A percentile compares a stretch with the other conserved stretches of the same genome.
These are phyloP conservation scores for Mycothermus thermophilus DNA, from an alignment of 495 filamentous ascomycete genomes.

Conservation along the genomic window DNA sequence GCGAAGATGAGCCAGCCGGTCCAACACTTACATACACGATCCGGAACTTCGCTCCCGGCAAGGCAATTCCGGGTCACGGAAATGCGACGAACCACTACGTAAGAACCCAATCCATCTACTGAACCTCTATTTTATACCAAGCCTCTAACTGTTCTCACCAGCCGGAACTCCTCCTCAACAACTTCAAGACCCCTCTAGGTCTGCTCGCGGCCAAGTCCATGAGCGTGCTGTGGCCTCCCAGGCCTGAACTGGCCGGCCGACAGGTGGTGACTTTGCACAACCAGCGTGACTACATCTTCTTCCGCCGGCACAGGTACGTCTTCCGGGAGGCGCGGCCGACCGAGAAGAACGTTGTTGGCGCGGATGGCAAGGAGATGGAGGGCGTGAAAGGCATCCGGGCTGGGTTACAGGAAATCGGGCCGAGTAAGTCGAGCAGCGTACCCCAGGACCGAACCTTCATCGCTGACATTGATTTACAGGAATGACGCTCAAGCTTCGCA, in stretches of 20 bases:
- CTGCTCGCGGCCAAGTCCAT: conserved; percentile 80
- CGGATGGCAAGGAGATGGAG: conserved; percentile 75
- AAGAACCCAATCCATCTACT: not conserved
- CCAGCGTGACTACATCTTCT: conserved; percentile 87
- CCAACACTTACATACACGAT: conserved; percentile 64
- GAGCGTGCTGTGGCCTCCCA: conserved; percentile 64
- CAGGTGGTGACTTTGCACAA: conserved; percentile 90
- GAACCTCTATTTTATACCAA: too few relatives aligned
- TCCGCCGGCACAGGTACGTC: conserved; percentile 78
- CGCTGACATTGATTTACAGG: too few relatives aligned
- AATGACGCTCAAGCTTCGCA: conserved; percentile 72
- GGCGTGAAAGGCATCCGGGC: conserved; percentile 71
- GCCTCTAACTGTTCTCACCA: conserved; percentile 8
- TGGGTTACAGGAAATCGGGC: conserved; percentile 76
- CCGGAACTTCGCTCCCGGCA: conserved; percentile 73
- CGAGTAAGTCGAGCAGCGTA: too few relatives aligned
- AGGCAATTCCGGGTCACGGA: conserved; percentile 74
- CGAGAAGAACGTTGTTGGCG: conserved; percentile 73
- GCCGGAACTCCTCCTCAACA: conserved; percentile 88
- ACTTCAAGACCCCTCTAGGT: conserved; percentile 87
- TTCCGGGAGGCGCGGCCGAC: conserved; percentile 74
- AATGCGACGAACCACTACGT: conserved; percentile 69
- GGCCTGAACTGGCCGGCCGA: conserved; percentile 67
- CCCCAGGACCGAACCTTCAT: too few relatives aligned
- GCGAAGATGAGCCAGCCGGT: conserved; percentile 43